Percentiles rank a stretch among this genome's conserved stretches.
phyloP scores from a whole-genome alignment of 1,284 basidiomycete species.

The Golubevia sp. region DNA sequence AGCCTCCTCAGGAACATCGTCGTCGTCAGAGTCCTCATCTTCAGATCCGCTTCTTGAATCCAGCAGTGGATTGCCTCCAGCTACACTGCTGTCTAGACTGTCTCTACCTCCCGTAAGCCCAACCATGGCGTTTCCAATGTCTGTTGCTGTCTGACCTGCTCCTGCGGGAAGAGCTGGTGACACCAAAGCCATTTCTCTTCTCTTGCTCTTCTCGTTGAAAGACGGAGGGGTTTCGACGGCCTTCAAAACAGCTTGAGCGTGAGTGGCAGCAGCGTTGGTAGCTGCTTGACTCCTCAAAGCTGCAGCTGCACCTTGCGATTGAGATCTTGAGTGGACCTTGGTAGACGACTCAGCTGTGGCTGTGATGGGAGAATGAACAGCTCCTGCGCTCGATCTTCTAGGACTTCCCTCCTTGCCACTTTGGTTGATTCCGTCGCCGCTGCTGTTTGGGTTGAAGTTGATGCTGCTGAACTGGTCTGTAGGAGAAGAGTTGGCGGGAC shows the following conservation, averaged over 20 bases:
- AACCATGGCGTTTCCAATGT: background rate
- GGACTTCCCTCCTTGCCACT: slow-evolving; percentile 4
- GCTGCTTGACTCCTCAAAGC: slow-evolving; percentile 8
- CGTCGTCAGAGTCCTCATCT: background rate
- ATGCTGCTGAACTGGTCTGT: too few species aligned
- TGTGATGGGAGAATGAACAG: background rate
- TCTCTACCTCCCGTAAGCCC: background rate
- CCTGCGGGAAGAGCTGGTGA: slow-evolving; percentile 1
- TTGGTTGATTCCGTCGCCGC: too few species aligned
- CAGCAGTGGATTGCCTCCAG: background rate
- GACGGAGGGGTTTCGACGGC: slow-evolving; percentile 1
- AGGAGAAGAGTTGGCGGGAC: background rate
- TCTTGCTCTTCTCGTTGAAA: slow-evolving; percentile 8
- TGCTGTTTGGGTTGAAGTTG: too few species aligned
- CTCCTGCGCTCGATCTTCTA: slow-evolving; percentile 1
- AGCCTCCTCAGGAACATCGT: background rate
- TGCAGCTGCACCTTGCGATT: slow-evolving; percentile 3
- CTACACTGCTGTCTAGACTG: background rate
- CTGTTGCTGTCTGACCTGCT: too few species aligned
- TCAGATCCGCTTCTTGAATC: too few species aligned
- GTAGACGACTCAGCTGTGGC: slow-evolving; percentile 2
- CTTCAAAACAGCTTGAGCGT: slow-evolving; percentile 11
- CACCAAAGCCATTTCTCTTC: background rate
- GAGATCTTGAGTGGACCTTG: slow-evolving; percentile 7
- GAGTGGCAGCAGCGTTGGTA: slow-evolving; percentile 10